Evolutionary conservation across 2,329 filamentous ascomycete species (phyloP), one percentile per base, ranked within the genome.

Genomic region (Pseudogymnoascus sp.): DNA sequence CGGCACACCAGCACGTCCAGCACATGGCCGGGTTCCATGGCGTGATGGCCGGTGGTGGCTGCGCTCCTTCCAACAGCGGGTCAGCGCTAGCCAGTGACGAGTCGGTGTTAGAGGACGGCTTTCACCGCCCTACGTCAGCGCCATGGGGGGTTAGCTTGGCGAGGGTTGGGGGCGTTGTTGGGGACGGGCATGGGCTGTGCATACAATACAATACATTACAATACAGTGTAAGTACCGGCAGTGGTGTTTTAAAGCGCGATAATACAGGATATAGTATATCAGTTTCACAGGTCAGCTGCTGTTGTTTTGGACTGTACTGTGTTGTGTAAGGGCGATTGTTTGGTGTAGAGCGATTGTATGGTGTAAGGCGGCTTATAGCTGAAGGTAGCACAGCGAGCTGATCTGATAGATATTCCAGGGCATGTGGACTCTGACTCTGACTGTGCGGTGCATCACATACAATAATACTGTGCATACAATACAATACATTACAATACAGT

Each of bases 41-140:
- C 46, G 26, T 53, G 46, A 53, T 53, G 4, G 23, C 26, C 6
- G 33, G 9, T 33, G 31, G 31, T 33, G 31, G 31, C 31, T 33
- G 23, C 13, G 26, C 3, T 6, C 13, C n/a, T 53, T 15, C 15
- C 15, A 53, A 31, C 26, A 11, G 46, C 26, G 46, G 46, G 26
- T 53, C 13, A n/a, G 15, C n/a, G 46, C n/a, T 19, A 17, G 26
- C 46, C 46, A 53, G 46, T 53, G 46, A 53, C 26, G 26, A 19
- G 46, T 31, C n/a, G 46, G 46, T 7, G 26, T 19, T 31, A 3
- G 0, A 7, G 11, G 15, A 15, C 44, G 15, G 29, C 44, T 53
- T 53, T 53, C 46, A 53, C 46, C 46, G 46, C 46, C 26, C 46
- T 53, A 53, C 46, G 46, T 53, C 46, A 53, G 26, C 46, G 44